Evolutionary conservation across 2,329 filamentous ascomycete genomes (phyloP), one percentile per base, ranked within the genome.

Genomic region (Cryphonectria japonica): DNA sequence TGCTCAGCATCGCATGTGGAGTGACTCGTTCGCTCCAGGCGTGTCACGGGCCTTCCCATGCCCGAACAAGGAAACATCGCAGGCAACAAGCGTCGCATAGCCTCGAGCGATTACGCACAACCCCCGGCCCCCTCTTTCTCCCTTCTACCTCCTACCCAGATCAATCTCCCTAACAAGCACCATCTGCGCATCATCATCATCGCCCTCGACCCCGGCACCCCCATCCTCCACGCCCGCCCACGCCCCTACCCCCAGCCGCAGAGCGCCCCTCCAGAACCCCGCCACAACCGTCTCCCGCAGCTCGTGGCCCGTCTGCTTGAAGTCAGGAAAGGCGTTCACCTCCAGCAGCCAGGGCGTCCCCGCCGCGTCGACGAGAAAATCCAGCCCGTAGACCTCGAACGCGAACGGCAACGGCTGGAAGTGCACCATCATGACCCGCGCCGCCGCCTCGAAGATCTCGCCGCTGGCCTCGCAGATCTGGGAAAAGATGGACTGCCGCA

Each of bases 271-370:
- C 85, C 97, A 96, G 75, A 99, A 85, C 9, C 90, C 92, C 29
- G 85, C 87, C 34, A 99, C 91, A 57, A 98, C 81, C 46, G 13
- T 41, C 0, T 83, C 87, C 78, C 86, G 89, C 74, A 97, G 81
- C 70, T 92, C 91, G 9, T 87, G 86, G 0, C 96, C 96, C 22
- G 94, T 97, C 87, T 98, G 95, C 78, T 88, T 90, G 78, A 98
- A 98, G 82, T 99, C 96, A 13, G 96, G 96, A 81, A 97, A 99
- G 0, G 95, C 93, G 83, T 99, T 99, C 43, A 97, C 88, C 83
- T 99, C 96, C 70, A 99, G 83, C 77, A 99, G 79, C 89, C 91
- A 98, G 3, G 89, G 88, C 3, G 77, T 85, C 0, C 89, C 91
- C 11, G 79, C 77, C 0, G 79, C 85, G 77, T 94, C 93, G 13